Evolutionary conservation across 176 grass and related monocot genomes (phyloP).

Genomic region (Triticum dicoccoides): DNA sequence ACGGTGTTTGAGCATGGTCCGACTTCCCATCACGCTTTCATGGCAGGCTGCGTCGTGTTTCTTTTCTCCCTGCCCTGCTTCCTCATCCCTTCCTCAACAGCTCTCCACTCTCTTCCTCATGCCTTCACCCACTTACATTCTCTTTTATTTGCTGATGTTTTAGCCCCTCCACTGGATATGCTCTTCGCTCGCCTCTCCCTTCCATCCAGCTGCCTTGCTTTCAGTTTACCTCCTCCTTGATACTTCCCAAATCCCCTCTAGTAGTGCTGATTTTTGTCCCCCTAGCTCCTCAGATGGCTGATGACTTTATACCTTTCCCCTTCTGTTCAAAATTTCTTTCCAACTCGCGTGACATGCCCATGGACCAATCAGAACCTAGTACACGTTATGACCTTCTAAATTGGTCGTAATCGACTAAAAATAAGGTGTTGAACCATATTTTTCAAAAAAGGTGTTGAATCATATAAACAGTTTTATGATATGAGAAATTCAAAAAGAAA

Average conservation of each 20-base stretch:
- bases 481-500: too few relatives aligned
- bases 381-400: too few relatives aligned
- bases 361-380: too few relatives aligned
- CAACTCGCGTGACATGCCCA: too few relatives aligned
- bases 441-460: too few relatives aligned
- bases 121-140: not conserved
- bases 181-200: not conserved
- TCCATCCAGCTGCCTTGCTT: not conserved
- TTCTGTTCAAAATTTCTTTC: not conserved
- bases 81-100: not conserved
- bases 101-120: not conserved
- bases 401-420: too few relatives aligned
- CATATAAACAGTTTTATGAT: too few relatives aligned
- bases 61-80: too few relatives aligned
- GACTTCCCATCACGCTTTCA: too few relatives aligned
- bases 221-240: not conserved
- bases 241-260: not conserved
- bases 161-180: not conserved
- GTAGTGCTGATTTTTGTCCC: not conserved
- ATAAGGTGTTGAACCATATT: too few relatives aligned
- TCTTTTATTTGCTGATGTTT: not conserved
- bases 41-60: too few relatives aligned
- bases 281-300: not conserved
- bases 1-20: too few relatives aligned
- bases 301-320: not conserved